These are phyloP conservation scores for Boletus semigastroideus DNA, from an alignment of 1,284 basidiomycete genomes.

Conservation along the genomic window DNA sequence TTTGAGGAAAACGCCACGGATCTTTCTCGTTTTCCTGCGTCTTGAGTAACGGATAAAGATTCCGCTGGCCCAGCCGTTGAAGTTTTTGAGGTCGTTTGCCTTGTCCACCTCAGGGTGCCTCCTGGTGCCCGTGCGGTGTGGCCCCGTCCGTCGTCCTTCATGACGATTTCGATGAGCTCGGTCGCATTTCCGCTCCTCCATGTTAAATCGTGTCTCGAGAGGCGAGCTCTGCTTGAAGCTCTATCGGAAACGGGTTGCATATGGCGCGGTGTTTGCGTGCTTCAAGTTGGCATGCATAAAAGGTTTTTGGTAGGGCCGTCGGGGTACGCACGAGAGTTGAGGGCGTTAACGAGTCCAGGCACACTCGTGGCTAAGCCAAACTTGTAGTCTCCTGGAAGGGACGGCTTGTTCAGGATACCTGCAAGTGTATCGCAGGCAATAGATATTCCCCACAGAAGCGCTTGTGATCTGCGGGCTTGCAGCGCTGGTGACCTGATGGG, in stretches of 20 bases:
- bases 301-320: constrained; percentile 79
- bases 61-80: constrained; percentile 85
- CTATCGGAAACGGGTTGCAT: constrained; percentile 84
- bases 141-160: constrained; percentile 65
- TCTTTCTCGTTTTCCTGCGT: constrained; percentile 50
- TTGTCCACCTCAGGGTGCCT: too few relatives aligned
- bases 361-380: too few relatives aligned
- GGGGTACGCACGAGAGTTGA: constrained; percentile 80
- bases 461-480: too few relatives aligned
- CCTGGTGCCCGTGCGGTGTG: constrained; percentile 56
- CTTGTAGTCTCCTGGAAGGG: too few relatives aligned
- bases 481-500: too few relatives aligned
- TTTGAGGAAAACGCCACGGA: constrained; percentile 82
- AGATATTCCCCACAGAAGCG: background rate
- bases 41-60: constrained; percentile 80
- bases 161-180: constrained; percentile 57
- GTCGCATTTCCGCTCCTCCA: constrained; percentile 64
- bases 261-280: constrained; percentile 80
- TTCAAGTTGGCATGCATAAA: constrained; percentile 89
- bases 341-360: too few relatives aligned
- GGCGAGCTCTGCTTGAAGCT: constrained; percentile 91
- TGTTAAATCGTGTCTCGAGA: constrained; percentile 78
- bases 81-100: constrained; percentile 62
- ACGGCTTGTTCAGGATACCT: too few relatives aligned
- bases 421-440: background rate